Base-by-base conservation (phyloP, 768 basidiomycete species). In the Rhizopogon vesiculosus region DNA sequence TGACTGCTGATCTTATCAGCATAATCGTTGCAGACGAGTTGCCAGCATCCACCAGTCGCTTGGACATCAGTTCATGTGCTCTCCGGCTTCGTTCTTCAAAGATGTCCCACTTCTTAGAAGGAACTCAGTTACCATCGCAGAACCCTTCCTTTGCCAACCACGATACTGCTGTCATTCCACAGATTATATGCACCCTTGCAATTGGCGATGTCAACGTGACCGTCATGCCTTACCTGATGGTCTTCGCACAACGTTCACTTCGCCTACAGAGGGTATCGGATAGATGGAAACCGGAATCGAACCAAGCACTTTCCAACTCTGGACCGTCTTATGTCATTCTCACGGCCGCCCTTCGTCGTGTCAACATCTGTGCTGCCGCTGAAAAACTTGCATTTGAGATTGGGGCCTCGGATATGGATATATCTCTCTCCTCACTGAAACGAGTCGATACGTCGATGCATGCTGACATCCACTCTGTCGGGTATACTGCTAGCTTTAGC, bases 301-400 rank as follows among this genome's bases (percentile, higher is more conserved):
- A 19, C 22, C 56, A 29, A 25, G 41, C 50, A 54, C 62, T 42
- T 6, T 2, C 22, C 7, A 42, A 22, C 19, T 46, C 6, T 41
- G 18, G 38, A 39, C 58, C 52, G 41, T 71, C 57, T 53, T 61
- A 72, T 43, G 40, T 64, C 7, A 77, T 83, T 50, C 42, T 79
- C 12, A 67, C 77, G 5, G 64, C 79, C 6, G 69, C 70, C 38
- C 60, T 86, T 46, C 73, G 69, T 7, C 72, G 65, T 7, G 59
- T 87, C 42, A 75, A 74, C 28, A 62, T 88, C n/a, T 80, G 78
- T 53, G 87, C 87, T 7, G 84, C 81, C 5, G 87, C 88, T 7
- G 85, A 86, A 63, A 89, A 84, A 62, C 73, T 91, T 29, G 73
- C 81, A 16, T 78, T 89, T 53, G 88, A 87, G 51, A 76, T 86